Percentiles rank a stretch among this genome's conserved stretches.
Conservation (phyloP, 1,139 yeast species). For the Saccharomyces hybrid region DNA sequence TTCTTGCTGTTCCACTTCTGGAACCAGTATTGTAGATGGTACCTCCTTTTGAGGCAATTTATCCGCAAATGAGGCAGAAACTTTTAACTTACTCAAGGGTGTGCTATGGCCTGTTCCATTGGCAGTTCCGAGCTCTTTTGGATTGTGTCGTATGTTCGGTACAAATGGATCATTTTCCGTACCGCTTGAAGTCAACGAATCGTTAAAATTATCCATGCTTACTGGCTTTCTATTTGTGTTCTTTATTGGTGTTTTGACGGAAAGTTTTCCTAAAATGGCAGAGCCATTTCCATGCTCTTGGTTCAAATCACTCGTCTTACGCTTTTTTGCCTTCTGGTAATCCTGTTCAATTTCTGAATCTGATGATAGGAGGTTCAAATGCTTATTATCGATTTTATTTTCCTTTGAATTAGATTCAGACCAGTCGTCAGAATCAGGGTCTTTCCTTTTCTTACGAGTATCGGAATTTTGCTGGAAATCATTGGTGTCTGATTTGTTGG, state of each 20-base stretch:
- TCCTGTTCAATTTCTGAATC: constrained; percentile 1
- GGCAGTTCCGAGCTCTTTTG: neutral
- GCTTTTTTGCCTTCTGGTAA: constrained; percentile 5
- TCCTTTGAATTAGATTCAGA: neutral
- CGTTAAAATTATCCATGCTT: neutral
- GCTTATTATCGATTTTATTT: neutral
- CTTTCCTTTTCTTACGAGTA: neutral
- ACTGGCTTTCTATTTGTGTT: neutral
- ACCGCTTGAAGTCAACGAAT: neutral
- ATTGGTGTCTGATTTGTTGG: neutral
- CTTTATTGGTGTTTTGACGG: neutral
- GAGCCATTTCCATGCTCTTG: neutral
- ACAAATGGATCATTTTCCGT: neutral
- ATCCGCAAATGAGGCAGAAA: neutral
- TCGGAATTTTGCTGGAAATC: neutral
- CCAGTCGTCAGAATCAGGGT: neutral
- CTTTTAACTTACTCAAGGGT: neutral
- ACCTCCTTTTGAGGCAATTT: neutral
- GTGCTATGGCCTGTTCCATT: neutral
- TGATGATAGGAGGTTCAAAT: neutral
- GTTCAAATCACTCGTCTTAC: constrained; percentile 13
- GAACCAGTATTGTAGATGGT: neutral
- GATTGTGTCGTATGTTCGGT: neutral
- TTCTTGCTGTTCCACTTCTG: neutral
- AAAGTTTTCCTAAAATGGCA: neutral